These are phyloP conservation scores for Scedosporium aurantiacum DNA, from an alignment of 2,329 filamentous ascomycete genomes.

Conservation along the genomic window DNA sequence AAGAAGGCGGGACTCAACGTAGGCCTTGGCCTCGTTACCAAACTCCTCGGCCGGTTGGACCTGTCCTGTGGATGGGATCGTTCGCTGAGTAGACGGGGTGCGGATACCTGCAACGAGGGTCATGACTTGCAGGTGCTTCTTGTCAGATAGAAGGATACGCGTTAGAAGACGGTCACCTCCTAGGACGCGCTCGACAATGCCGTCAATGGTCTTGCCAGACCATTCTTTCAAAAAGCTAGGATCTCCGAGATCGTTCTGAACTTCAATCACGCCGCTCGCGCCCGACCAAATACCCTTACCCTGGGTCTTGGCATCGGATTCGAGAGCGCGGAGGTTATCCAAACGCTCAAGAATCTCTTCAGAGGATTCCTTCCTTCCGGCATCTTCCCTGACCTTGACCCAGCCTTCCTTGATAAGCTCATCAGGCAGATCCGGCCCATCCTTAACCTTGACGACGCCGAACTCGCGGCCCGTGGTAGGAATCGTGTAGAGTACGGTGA, in stretches of 20 bases:
- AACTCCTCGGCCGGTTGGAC: constrained; percentile 79
- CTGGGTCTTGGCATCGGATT: constrained; percentile 67
- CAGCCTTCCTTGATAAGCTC: constrained; percentile 78
- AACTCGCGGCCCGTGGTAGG: constrained; percentile 82
- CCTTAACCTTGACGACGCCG: constrained; percentile 64
- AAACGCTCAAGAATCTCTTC: constrained; percentile 62
- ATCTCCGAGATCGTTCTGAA: constrained; percentile 70
- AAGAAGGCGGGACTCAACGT: constrained; percentile 74
- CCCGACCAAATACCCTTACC: constrained; percentile 73
- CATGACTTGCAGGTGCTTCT: constrained; percentile 81
- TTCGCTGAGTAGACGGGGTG: constrained; percentile 78
- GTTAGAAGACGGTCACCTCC: constrained; percentile 84
- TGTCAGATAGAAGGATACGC: constrained; percentile 67
- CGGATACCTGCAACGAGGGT: constrained; percentile 82
- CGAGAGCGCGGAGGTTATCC: constrained; percentile 65
- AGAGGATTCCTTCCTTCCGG: constrained; percentile 79
- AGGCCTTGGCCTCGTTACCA: constrained; percentile 78
- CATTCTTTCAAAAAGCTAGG: constrained; percentile 70
- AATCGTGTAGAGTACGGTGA: constrained; percentile 77
- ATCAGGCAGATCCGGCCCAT: constrained; percentile 70
- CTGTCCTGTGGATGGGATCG: constrained; percentile 64
- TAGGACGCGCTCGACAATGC: constrained; percentile 81
- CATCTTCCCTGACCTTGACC: constrained; percentile 89
- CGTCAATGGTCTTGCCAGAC: constrained; percentile 77
- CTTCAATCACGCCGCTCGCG: constrained; percentile 56